phyloP scores from a whole-genome alignment of 352 stramenopile genomes.

The Aphanomyces euteiches region DNA sequence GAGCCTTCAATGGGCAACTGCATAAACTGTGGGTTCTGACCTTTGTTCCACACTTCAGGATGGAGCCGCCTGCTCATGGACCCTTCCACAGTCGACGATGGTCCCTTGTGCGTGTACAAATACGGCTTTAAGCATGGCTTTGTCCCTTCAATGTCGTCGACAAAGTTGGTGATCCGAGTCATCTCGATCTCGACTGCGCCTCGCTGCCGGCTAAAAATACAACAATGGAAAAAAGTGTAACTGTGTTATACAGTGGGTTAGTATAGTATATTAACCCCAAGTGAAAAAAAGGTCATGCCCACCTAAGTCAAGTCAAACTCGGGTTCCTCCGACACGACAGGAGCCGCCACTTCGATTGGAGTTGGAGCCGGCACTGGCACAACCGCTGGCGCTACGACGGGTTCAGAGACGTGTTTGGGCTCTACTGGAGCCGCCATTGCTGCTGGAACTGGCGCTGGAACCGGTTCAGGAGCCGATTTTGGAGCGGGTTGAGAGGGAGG shows the following conservation, averaged over 20 bases:
- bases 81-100: constrained; percentile 59
- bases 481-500: not conserved
- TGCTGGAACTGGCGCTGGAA: not conserved
- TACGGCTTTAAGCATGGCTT: constrained; percentile 54
- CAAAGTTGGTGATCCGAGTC: constrained; percentile 54
- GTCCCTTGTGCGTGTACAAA: constrained; percentile 60
- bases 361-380: too few relatives aligned
- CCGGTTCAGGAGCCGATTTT: not conserved
- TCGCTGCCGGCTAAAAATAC: too few relatives aligned
- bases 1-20: constrained; percentile 61
- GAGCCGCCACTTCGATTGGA: not conserved
- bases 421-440: too few relatives aligned
- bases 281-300: too few relatives aligned
- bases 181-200: not conserved
- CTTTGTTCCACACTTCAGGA: constrained; percentile 43
- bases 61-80: constrained; percentile 61
- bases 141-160: constrained; percentile 58
- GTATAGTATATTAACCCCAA: too few relatives aligned
- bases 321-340: not conserved
- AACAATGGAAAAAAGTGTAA: too few relatives aligned
- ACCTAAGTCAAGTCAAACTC: constrained; percentile 1
- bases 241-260: too few relatives aligned
- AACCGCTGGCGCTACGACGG: too few relatives aligned
- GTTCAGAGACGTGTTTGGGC: too few relatives aligned
- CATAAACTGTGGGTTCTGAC: constrained; percentile 58